phyloP scores from a whole-genome alignment of 2,329 filamentous ascomycete species.

The Chaetomiaceae sp. region DNA sequence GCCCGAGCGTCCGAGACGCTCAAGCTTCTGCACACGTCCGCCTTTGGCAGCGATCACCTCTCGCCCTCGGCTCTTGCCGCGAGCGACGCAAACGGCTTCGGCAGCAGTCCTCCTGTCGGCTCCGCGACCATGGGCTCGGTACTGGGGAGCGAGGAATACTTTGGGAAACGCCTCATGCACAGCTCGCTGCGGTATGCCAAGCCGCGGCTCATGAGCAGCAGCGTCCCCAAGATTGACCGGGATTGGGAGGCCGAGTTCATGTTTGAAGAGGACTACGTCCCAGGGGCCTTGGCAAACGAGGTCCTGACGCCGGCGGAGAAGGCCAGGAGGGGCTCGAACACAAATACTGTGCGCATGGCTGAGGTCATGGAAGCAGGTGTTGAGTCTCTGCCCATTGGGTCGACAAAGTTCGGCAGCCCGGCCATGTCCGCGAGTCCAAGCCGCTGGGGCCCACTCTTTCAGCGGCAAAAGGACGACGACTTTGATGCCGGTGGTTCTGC shows the following conservation, averaged over 20 bases:
- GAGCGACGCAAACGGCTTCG: slow-evolving; percentile 38
- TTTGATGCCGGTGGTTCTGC: slow-evolving; percentile 17
- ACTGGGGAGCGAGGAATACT: slow-evolving; percentile 55
- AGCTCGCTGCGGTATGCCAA: slow-evolving; percentile 55
- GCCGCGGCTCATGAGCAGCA: slow-evolving; percentile 64
- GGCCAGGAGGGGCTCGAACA: slow-evolving; percentile 55
- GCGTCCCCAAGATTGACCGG: slow-evolving; percentile 60
- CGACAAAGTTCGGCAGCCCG: slow-evolving; percentile 59
- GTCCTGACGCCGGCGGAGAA: slow-evolving; percentile 64
- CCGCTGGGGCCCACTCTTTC: slow-evolving; percentile 58
- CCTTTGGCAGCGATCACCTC: slow-evolving; percentile 65
- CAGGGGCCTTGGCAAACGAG: slow-evolving; percentile 60
- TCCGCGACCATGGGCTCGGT: slow-evolving; percentile 43
- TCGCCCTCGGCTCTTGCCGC: slow-evolving; percentile 25
- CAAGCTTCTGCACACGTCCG: slow-evolving; percentile 62
- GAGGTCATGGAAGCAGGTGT: slow-evolving; percentile 38
- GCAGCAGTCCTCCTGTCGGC: slow-evolving; percentile 47
- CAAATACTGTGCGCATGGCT: slow-evolving; percentile 38
- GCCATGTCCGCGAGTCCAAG: slow-evolving; percentile 53
- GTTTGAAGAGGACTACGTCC: slow-evolving; percentile 87
- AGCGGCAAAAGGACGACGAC: slow-evolving; percentile 57
- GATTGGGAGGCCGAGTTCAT: slow-evolving; percentile 67
- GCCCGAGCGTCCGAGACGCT: slow-evolving; percentile 63
- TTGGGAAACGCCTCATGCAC: slow-evolving; percentile 68
- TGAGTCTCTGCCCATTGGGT: slow-evolving; percentile 42